Percentiles rank a stretch among this genome's conserved stretches.
Conservation (phyloP, 23 red algal species). For the Chondrus crispus region DNA sequence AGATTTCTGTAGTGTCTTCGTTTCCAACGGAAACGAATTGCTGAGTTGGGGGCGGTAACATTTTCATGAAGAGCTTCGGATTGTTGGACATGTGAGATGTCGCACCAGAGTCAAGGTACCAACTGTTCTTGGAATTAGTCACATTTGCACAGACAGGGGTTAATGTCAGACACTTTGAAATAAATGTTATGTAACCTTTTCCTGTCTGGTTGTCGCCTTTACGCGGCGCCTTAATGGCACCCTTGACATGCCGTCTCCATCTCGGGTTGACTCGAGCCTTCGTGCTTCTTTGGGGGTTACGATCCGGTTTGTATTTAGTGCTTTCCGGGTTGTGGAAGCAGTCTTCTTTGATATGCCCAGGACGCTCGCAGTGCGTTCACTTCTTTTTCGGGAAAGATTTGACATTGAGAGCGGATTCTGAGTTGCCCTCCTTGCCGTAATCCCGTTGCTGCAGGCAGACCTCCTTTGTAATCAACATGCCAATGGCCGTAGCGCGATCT, state of each 20-base stretch:
- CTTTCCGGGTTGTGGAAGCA: constrained; percentile 3
- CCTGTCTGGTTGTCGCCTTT: no score
- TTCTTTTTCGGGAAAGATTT: not conserved
- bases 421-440: no score
- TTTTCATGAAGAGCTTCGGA: not conserved
- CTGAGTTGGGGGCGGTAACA: not conserved
- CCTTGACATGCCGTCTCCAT: no score
- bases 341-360: not conserved
- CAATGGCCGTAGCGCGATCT: not conserved
- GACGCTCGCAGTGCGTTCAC: not conserved
- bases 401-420: not conserved
- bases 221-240: no score
- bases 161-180: not conserved
- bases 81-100: not conserved
- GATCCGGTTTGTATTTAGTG: not conserved
- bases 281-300: no score
- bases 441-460: not conserved
- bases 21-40: not conserved
- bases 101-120: not conserved
- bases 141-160: not conserved
- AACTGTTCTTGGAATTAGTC: not conserved
- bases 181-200: no score
- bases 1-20: not conserved
- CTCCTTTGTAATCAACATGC: not conserved
- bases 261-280: no score